Base-by-base conservation (phyloP, 352 stramenopile genomes). In the Pythium aquatile region DNA sequence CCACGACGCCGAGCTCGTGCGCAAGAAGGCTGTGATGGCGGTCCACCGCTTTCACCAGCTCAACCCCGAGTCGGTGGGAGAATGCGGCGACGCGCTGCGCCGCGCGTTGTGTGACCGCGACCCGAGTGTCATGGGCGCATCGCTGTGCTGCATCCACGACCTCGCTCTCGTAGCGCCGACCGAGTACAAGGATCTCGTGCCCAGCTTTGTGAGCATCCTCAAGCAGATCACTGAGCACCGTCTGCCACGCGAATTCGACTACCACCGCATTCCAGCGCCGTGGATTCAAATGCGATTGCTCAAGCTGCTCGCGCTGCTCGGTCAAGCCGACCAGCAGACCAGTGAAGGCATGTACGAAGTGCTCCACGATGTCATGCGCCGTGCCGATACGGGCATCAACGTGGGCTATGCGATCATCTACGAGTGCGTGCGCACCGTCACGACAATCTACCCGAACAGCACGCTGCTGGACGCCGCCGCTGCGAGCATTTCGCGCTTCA, bases 331-430 rank as follows among this genome's bases (percentile, higher is more conserved):
- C 68, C 90, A 98, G 70, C 77, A 87, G 53, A 94, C 94, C 1
- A 98, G 87, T 61, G 96, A 99, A 74, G 97, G 97, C 58, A 99
- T 99, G 97, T 99, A 99, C 85, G 97, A 99, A 83, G 98, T 99
- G 57, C 78, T 99, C 33, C 81, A 96, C 53, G 97, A 99, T 63
- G 97, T 98, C 47, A 98, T 99, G 91, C 94, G 97, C 58, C 94
- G 98, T 68, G 97, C 98, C 11, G 98, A 99, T 79, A 98, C 97
- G 11, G 97, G 97, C 10, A 99, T 99, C 72, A 99, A 99, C 84
- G 97, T 99, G 5, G 98, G 97, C 37, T 99, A 99, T 81, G 98
- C 98, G 16, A 98, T 99, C 72, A 98, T 99, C 47, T 99, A 99
- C 83, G 98, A 99, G 75, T 99, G 97, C 73, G 93, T 99, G 55